phyloP scores from a whole-genome alignment of 2,329 filamentous ascomycete genomes.

The Keithomyces neogunnii region DNA sequence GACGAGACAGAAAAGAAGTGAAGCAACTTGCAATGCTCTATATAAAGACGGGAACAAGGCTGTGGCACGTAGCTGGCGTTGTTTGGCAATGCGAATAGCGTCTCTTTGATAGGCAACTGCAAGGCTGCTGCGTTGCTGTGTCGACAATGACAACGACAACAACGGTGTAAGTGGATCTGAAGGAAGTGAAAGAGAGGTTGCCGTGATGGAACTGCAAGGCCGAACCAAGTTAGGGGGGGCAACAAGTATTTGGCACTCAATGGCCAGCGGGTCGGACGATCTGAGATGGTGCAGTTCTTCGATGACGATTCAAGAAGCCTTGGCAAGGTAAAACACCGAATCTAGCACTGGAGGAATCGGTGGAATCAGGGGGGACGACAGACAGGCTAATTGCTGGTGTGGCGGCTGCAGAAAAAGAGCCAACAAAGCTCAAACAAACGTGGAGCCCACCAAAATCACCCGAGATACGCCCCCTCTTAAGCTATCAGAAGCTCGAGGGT shows the following conservation, averaged over 20 bases:
- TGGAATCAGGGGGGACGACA: neutral
- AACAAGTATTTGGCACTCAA: neutral
- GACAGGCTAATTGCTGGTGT: no score
- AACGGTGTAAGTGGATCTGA: neutral
- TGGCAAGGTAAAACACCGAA: constrained; percentile 3
- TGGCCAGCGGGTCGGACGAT: neutral
- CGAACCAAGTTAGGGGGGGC: neutral
- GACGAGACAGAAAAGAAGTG: no score
- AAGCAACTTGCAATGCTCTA: no score
- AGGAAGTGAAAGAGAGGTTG: neutral
- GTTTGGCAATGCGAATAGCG: no score
- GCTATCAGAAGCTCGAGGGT: no score
- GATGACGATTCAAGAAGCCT: neutral
- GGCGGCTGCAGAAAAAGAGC: neutral
- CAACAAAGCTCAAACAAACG: no score
- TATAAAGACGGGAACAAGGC: no score
- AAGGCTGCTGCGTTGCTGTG: no score
- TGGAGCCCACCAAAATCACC: no score
- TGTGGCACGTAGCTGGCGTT: no score
- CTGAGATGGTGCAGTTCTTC: constrained; percentile 1
- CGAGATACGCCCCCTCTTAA: no score
- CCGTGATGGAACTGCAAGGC: neutral
- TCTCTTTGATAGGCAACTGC: no score
- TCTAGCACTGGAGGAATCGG: neutral
- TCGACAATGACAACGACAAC: neutral